Evolutionary conservation across 2,329 filamentous ascomycete genomes (phyloP), one percentile per base, ranked within the genome.

Genomic region (Fusarium brevicatenulatum): DNA sequence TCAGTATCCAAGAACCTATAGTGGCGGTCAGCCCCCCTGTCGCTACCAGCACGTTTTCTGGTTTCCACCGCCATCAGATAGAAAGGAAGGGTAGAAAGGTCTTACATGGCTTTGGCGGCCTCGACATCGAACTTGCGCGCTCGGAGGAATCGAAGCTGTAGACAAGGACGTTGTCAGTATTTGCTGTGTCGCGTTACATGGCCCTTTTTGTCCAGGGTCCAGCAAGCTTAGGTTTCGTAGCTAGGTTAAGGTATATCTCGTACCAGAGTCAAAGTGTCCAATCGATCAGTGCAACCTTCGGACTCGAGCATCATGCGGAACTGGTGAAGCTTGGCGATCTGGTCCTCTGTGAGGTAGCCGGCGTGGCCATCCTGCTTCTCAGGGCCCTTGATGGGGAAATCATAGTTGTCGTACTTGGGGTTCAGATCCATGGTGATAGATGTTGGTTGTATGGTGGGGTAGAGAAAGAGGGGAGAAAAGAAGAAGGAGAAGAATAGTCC

Each of bases 361-460:
- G 95, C 92, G 83, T 98, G 95, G 74, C 96, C 96, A 78, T 87
- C 86, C 80, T 91, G 89, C 52, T 88, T 82, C 76, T 90, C 89
- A 62, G 93, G 89, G 52, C 94, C 90, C 71, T 89, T 92, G 73
- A 91, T 94, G 72, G 96, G 96, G 86, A 90, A 98, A 84, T 98
- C 95, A 84, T 96, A 98, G 86, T 97, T 83, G 86, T 98, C 96
- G 87, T 98, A 97, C 86, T 97, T 98, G 82, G 93, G 88, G 84
- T 97, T 74, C 63, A 94, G 81, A 82, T 90, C 85, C 85, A 90
- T 86, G 79, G 80, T 82, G 79, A 70, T 53, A 47, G 65, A 42
- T 71, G 46, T 23, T 32, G 18, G 46, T 30, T 43, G 28, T 30
- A 68, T 75, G 75, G 74, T 76, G 76, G 76, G 75, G 76, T 71